Conservation (phyloP, 345 rosid genomes). For the Pseudoturritis turrita region DNA sequence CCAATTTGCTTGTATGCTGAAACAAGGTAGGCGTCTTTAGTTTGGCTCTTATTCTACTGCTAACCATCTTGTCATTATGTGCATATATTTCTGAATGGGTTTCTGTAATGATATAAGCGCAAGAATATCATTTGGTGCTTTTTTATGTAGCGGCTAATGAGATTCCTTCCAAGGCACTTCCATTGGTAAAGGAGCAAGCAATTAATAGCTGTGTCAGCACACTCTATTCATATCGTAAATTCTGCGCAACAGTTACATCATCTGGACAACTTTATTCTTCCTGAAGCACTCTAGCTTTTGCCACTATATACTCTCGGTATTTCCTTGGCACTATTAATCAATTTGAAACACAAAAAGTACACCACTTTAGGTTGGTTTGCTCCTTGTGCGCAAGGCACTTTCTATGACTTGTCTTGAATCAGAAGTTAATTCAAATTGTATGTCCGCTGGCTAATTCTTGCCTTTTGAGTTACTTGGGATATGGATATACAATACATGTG, state of each 20-base stretch:
- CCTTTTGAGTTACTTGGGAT: neutral
- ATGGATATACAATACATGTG: neutral
- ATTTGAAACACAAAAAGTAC: neutral
- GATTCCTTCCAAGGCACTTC: slow-evolving; percentile 60
- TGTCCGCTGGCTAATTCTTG: neutral
- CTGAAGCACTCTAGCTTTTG: slow-evolving; percentile 94
- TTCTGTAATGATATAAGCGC: neutral
- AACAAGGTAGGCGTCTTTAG: slow-evolving; percentile 58
- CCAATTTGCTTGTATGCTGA: slow-evolving; percentile 88
- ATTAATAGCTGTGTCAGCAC: slow-evolving; percentile 64
- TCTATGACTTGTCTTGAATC: neutral
- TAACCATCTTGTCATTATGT: neutral
- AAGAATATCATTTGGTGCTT: neutral
- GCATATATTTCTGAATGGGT: neutral
- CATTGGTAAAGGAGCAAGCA: slow-evolving; percentile 64
- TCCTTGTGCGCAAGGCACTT: neutral
- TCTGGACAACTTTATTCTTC: slow-evolving; percentile 95
- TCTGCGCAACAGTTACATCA: slow-evolving; percentile 95
- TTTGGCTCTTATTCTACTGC: neutral
- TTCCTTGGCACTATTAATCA: neutral
- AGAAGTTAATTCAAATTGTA: neutral
- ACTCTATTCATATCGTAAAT: slow-evolving; percentile 82
- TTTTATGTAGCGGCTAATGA: slow-evolving; percentile 61
- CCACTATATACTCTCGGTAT: slow-evolving; percentile 92
- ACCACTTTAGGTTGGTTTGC: neutral